Evolutionary conservation across 2,329 filamentous ascomycete species (phyloP).

Genomic region (Sarocladium brachiariae): DNA sequence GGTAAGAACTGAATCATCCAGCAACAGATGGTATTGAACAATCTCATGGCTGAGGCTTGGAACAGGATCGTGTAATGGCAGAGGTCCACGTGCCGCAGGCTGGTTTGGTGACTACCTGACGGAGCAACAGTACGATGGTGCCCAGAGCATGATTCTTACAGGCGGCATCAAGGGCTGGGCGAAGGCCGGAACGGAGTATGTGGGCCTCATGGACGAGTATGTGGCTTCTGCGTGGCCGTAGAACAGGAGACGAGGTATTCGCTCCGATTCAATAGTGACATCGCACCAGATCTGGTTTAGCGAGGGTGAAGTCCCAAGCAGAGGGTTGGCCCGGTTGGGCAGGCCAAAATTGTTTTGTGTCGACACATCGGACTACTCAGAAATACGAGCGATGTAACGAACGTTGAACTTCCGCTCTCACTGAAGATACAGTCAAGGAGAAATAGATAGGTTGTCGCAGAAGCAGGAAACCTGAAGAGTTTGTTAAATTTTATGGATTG

Average conservation of each 20-base stretch:
- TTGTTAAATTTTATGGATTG: too few relatives aligned
- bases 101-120: slow-evolving; percentile 49
- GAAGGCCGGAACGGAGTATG: slow-evolving; percentile 38
- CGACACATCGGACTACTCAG: too few relatives aligned
- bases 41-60: neutral
- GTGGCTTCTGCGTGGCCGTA: slow-evolving; percentile 26
- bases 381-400: too few relatives aligned
- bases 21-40: too few relatives aligned
- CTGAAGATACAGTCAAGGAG: too few relatives aligned
- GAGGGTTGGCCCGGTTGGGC: too few relatives aligned
- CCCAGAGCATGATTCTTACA: slow-evolving; percentile 41
- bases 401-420: too few relatives aligned
- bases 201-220: slow-evolving; percentile 40
- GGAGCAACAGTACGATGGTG: slow-evolving; percentile 29
- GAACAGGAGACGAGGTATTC: neutral
- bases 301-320: neutral
- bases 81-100: slow-evolving; percentile 45
- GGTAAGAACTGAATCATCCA: slow-evolving; percentile 31
- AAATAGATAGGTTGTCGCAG: too few relatives aligned
- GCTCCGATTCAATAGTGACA: too few relatives aligned
- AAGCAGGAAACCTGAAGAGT: too few relatives aligned
- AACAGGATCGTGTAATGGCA: slow-evolving; percentile 46
- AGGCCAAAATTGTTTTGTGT: neutral
- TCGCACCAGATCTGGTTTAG: neutral
- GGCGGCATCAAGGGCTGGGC: slow-evolving; percentile 52